Evolutionary conservation across 306 rosid genomes (phyloP), one percentile per base, ranked within the genome.

Genomic region (Medicago truncatula): DNA sequence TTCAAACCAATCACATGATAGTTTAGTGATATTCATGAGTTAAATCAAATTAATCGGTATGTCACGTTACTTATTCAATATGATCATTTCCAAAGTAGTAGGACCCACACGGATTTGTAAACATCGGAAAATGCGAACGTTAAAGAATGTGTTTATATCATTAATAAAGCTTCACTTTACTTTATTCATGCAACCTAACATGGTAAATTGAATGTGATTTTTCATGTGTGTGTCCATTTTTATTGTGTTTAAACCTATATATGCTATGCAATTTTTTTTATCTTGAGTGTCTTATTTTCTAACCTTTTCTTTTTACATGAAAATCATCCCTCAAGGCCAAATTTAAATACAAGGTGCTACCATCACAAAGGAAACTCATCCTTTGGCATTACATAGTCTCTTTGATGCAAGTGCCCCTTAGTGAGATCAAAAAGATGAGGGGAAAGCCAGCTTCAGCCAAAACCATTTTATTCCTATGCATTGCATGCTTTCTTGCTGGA

Each of bases 401-500:
- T 25, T 59, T 56, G 57, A 74, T 57, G 68, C 67, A 70, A 16
- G 9, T 15, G 36, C 16, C 36, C 25, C 16, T 62, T 53, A 68
- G 71, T 49, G 71, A 70, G 34, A 73, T 44, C 7, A 70, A 16
- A 60, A 87, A 78, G 36, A 91, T 89, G 96, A 88, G 93, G 54
- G 91, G 88, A 18, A 92, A 92, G 16, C 62, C 79, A 9, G 76
- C 82, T 57, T 83, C 92, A 8, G 88, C 91, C 70, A 92, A 81
- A 69, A 72, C 89, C 77, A 74, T 88, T 46, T 18, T 87, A 7
- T 81, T 83, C 23, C 68, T 92, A 8, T 88, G 89, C 81, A 36
- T 87, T 59, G 88, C 85, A n/a, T 88, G 96, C 84, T 92, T 92
- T 78, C 76, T 92, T 54, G 91, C 85, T 1, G 97, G 97, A 13